Evolutionary conservation across 2,329 filamentous ascomycete genomes (phyloP).

Genomic region (Aspergillus tanneri): DNA sequence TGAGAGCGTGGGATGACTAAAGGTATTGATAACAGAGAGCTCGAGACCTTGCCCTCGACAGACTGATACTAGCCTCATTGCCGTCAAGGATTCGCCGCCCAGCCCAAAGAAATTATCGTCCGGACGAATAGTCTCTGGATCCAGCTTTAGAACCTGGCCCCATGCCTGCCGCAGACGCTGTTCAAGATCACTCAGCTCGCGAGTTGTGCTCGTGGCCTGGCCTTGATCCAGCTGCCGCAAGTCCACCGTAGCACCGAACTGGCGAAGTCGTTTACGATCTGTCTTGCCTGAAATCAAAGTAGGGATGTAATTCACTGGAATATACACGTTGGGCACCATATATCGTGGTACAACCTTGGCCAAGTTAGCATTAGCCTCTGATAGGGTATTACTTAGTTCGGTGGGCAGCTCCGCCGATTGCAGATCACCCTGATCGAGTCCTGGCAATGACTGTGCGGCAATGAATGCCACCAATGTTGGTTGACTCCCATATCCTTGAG

Average conservation of each 20-base stretch:
- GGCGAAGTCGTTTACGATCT: constrained; percentile 40
- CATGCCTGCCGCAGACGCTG: constrained; percentile 35
- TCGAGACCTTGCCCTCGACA: constrained; percentile 32
- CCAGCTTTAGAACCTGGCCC: constrained; percentile 32
- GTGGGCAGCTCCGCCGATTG: constrained; percentile 15
- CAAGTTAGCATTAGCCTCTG: constrained; percentile 24
- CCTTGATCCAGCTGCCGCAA: constrained; percentile 32
- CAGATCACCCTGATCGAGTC: constrained; percentile 19
- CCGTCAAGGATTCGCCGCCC: constrained; percentile 37
- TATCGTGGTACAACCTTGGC: constrained; percentile 32
- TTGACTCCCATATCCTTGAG: constrained; percentile 29
- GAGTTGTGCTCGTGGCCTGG: constrained; percentile 12
- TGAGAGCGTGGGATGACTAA: constrained; percentile 33
- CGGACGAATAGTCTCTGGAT: constrained; percentile 34
- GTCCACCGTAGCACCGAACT: constrained; percentile 36
- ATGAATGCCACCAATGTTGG: constrained; percentile 34
- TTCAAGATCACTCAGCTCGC: constrained; percentile 35
- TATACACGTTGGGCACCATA: constrained; percentile 43
- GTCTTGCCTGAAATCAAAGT: constrained; percentile 47
- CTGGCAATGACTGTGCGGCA: constrained; percentile 25
- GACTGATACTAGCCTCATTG: constrained; percentile 36
- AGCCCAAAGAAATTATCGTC: constrained; percentile 41
- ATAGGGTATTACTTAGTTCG: constrained; percentile 19
- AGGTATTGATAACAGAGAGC: constrained; percentile 38
- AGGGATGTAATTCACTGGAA: constrained; percentile 46